A percentile compares a stretch with the other conserved stretches of the same genome.
Conservation (phyloP, 2,329 filamentous ascomycete genomes). For the Penicillium digitatum region DNA sequence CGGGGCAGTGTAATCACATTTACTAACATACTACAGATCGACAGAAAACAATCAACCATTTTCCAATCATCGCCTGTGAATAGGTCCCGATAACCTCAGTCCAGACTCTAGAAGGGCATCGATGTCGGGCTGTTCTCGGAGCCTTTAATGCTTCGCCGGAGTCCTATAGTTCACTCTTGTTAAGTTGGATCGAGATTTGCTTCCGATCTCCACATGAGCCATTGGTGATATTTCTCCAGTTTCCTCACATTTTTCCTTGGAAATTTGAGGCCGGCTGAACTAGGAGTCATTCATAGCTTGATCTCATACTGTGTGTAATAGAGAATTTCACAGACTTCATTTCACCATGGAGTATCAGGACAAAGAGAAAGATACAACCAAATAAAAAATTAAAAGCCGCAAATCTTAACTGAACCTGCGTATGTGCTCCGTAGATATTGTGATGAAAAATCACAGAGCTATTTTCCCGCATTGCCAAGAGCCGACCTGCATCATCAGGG, state of each 20-base stretch:
- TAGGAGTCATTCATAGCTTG: not conserved
- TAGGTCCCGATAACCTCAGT: not conserved
- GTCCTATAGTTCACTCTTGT: not conserved
- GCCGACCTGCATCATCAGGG: constrained; percentile 9
- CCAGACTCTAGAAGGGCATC: not conserved
- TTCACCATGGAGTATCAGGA: not conserved
- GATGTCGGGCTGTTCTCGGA: not conserved
- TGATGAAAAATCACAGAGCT: constrained; percentile 6
- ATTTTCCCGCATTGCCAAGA: constrained; percentile 14
- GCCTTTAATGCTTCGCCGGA: not conserved
- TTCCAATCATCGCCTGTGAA: not conserved
- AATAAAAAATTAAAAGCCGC: not conserved
- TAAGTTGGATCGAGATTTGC: not conserved
- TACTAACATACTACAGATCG: not conserved
- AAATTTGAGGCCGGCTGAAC: not conserved
- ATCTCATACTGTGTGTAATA: constrained; percentile 1
- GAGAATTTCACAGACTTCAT: not conserved
- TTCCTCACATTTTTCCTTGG: constrained; percentile 20
- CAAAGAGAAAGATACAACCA: not conserved
- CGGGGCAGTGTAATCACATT: not conserved
- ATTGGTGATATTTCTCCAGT: constrained; percentile 27
- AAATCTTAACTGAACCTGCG: not conserved
- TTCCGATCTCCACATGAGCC: constrained; percentile 2
- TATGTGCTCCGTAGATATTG: not conserved
- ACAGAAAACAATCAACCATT: not conserved